phyloP scores from a whole-genome alignment of 2,329 filamentous ascomycete genomes.

The Fusarium pseudonygamai region DNA sequence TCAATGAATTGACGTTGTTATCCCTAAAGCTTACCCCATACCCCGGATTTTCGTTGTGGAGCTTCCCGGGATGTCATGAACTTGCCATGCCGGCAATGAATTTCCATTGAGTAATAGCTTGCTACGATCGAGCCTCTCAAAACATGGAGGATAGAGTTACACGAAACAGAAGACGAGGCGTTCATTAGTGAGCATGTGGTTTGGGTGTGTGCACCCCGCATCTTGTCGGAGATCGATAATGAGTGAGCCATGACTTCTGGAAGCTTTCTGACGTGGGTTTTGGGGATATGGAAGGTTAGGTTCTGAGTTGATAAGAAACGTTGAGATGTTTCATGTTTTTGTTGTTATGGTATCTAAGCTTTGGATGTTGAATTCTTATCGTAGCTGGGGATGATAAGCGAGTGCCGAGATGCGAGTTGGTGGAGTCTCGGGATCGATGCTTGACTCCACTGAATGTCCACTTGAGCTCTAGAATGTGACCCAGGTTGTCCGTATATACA shows the following conservation, averaged over 20 bases:
- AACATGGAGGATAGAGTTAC: neutral
- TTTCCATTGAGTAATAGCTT: neutral
- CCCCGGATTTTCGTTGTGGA: conserved; percentile 2
- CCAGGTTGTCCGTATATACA: too few species aligned
- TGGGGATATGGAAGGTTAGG: accelerated
- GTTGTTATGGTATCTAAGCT: neutral
- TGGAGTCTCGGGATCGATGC: neutral
- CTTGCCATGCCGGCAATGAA: neutral
- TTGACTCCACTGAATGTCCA: neutral
- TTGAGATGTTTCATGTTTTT: neutral
- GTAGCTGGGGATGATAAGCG: neutral
- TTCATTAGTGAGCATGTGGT: neutral
- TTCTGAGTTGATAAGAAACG: neutral
- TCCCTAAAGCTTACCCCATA: neutral
- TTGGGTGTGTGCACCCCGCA: conserved; percentile 1
- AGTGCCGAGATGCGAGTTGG: neutral
- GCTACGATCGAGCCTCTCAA: neutral
- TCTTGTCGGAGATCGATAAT: neutral
- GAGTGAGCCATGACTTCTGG: neutral
- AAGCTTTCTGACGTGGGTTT: neutral
- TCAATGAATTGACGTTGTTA: neutral
- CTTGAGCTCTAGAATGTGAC: neutral
- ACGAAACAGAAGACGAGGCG: neutral
- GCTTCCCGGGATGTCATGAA: neutral
- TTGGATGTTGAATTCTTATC: neutral